Evolutionary conservation across 2,329 filamentous ascomycete species (phyloP), one percentile per base, ranked within the genome.

Genomic region (Ambrosiella beaveri): DNA sequence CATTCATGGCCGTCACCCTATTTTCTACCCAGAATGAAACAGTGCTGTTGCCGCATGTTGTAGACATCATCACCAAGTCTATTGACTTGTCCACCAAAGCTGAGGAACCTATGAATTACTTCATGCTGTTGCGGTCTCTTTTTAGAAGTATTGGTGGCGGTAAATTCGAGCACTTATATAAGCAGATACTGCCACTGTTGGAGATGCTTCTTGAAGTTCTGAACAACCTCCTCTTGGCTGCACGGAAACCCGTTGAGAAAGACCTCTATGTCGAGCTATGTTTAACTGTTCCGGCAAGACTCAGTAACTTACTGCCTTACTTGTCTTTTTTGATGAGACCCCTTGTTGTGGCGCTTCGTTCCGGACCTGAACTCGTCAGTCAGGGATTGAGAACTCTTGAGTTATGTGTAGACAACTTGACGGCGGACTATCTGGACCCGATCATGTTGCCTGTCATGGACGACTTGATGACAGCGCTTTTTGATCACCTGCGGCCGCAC

Each of bases 371-470:
- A 63, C 78, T 99, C 44, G 91, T 98, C 15, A 90, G 90, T 0
- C 94, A 98, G 69, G 93, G 93, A 0, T 75, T 99, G 6, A 78
- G 94, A 36, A 99, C 93, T 0, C 74, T 99, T 4, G 93, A 99
- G 66, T 79, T 99, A 1, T 99, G 93, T 65, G 93, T 99, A 15
- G 93, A 99, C 63, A 99, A 99, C 64, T 77, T 99, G 0, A 98
- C 94, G 0, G 91, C 93, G 0, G 93, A 98, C 66, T 99, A 98
- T 66, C 74, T 99, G 12, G 93, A 99, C 65, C 94, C 93, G 0
- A 97, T 99, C 65, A 98, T 98, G 91, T 88, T 91, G 1, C 94
- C 93, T 0, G 94, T 97, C 35, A 97, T 99, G 69, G 91, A 98
- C 65, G 93, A 99, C 67, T 75, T 99, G 50, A 98, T 98, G 93